Percentiles rank a stretch among this genome's conserved stretches.
These are phyloP conservation scores for Flaveria sonorensis DNA, from an alignment of 129 eudicot genomes.

Conservation along the genomic window DNA sequence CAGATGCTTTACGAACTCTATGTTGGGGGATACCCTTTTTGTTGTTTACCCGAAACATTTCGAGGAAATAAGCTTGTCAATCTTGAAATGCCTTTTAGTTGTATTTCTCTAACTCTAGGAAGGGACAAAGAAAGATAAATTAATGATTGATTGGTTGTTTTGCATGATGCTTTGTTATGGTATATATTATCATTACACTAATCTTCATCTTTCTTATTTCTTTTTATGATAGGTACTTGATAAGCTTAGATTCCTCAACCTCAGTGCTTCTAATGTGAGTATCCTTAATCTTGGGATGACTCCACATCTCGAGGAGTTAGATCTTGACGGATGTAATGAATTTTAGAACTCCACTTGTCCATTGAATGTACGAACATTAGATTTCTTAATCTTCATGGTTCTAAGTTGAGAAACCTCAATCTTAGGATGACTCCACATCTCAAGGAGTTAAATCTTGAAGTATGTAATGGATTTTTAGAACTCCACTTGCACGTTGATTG, in stretches of 20 bases:
- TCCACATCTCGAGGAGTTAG: not conserved
- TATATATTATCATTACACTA: not conserved
- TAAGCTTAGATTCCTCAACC: not conserved
- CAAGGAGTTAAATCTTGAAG: not conserved
- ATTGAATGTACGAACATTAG: not conserved
- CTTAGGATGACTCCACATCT: slow-evolving; percentile 8
- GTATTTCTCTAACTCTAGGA: not conserved
- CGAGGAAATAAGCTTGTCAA: not conserved
- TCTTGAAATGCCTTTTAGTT: not conserved
- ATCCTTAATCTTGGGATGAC: not conserved
- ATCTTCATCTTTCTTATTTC: too few species aligned
- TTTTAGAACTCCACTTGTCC: not conserved
- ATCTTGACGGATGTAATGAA: not conserved
- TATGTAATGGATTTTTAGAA: not conserved
- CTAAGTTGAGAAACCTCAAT: not conserved
- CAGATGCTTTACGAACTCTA: slow-evolving; percentile 2
- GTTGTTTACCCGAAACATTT: not conserved
- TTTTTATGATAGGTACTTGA: slow-evolving; percentile 1
- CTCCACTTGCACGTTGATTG: too few species aligned
- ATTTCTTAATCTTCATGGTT: not conserved
- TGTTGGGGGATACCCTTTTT: not conserved
- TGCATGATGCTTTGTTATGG: not conserved
- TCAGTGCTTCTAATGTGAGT: not conserved
- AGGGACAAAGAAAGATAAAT: slow-evolving; percentile 16
- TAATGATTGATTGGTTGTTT: not conserved